phyloP scores from a whole-genome alignment of 2,329 filamentous ascomycete genomes.

The Diaporthe sp. region DNA sequence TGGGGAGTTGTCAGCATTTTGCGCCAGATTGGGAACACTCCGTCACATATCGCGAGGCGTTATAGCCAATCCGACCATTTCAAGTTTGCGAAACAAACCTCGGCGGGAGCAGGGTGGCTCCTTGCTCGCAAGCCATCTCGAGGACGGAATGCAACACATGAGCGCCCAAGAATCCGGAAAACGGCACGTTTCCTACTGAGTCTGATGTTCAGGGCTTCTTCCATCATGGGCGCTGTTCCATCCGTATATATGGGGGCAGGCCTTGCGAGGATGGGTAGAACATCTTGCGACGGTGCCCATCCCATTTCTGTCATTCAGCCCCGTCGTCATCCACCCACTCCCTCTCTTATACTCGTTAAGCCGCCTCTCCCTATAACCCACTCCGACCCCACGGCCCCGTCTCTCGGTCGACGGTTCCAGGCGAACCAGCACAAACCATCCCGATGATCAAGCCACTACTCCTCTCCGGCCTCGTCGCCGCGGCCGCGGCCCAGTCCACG shows the following conservation, averaged over 20 bases:
- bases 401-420: not conserved
- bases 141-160: constrained; percentile 17
- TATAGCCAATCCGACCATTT: constrained; percentile 1
- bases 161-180: constrained; percentile 5
- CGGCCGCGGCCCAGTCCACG: constrained; percentile 17
- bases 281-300: not conserved
- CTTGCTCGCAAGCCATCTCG: constrained; percentile 15
- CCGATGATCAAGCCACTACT: constrained; percentile 19
- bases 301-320: constrained; percentile 13
- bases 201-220: constrained; percentile 8
- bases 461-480: constrained; percentile 26
- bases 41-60: not conserved
- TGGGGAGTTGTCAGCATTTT: not conserved
- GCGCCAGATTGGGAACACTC: not conserved
- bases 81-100: constrained; percentile 5
- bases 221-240: not conserved
- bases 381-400: not conserved
- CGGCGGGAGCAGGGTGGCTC: constrained; percentile 3
- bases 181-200: constrained; percentile 14
- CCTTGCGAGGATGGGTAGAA: not conserved
- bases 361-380: not conserved
- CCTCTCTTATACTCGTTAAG: not conserved
- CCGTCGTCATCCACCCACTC: not conserved
- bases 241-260: not conserved
- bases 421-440: not conserved